Conservation (phyloP, 805 yeast species). For the Jamesozyma rosinii region DNA sequence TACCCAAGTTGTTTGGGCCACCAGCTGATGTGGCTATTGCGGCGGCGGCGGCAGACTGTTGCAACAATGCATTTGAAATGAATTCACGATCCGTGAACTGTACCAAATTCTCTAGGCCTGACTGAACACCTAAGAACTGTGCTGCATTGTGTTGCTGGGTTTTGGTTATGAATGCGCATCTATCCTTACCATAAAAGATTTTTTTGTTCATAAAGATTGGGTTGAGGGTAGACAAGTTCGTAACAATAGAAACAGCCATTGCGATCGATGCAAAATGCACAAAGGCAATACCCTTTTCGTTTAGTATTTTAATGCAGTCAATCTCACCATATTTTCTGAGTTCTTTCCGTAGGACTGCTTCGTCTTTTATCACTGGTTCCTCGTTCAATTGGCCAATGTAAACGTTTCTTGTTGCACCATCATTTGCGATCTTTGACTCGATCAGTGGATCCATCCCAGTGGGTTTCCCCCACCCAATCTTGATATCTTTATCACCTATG, state of each 20-base stretch:
- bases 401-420: slow-evolving; percentile 90
- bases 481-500: slow-evolving; percentile 70
- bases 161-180: slow-evolving; percentile 89
- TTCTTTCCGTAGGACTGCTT: slow-evolving; percentile 57
- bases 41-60: slow-evolving; percentile 96
- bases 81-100: slow-evolving; percentile 55
- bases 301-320: slow-evolving; percentile 72
- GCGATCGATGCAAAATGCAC: slow-evolving; percentile 81
- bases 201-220: slow-evolving; percentile 67
- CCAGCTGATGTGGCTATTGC: slow-evolving; percentile 93
- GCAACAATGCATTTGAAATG: slow-evolving; percentile 66
- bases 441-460: slow-evolving; percentile 68
- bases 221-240: slow-evolving; percentile 52
- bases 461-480: slow-evolving; percentile 90
- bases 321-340: slow-evolving; percentile 69
- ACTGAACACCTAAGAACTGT: slow-evolving; percentile 82
- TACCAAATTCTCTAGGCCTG: slow-evolving; percentile 68
- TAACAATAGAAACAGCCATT: slow-evolving; percentile 80
- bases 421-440: slow-evolving; percentile 63
- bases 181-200: slow-evolving; percentile 85
- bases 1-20: slow-evolving; percentile 84
- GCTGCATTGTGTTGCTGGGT: slow-evolving; percentile 97
- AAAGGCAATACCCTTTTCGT: slow-evolving; percentile 79
- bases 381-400: slow-evolving; percentile 74
- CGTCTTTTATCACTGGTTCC: slow-evolving; percentile 36